Percentiles rank a stretch among this genome's conserved stretches.
These are phyloP conservation scores for Tylopilus plumbeoviolaceoides DNA, from an alignment of 768 basidiomycete genomes.

Conservation along the genomic window DNA sequence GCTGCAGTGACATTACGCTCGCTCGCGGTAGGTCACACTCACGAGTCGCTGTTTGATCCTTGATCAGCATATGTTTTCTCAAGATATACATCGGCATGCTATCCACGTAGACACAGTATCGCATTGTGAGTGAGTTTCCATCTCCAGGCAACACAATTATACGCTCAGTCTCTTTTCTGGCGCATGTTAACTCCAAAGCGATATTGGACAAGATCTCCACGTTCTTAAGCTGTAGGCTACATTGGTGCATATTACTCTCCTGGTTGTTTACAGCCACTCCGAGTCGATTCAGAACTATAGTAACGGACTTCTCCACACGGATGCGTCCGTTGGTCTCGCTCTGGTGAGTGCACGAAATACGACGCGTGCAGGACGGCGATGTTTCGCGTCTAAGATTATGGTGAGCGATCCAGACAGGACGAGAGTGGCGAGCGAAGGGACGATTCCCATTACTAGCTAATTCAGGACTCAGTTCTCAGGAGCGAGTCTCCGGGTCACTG, in stretches of 20 bases:
- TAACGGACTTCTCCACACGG: conserved; percentile 48
- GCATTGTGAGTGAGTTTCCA: too few species aligned
- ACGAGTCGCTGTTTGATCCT: too few species aligned
- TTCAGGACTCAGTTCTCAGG: too few species aligned
- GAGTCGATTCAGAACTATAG: too few species aligned
- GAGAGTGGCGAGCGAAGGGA: conserved; percentile 74
- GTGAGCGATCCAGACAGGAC: conserved; percentile 53
- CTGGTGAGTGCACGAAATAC: conserved; percentile 62
- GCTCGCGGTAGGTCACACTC: too few species aligned
- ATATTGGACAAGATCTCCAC: conserved; percentile 43
- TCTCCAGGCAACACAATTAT: conserved; percentile 28
- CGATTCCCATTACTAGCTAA: conserved; percentile 10
- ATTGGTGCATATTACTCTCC: too few species aligned
- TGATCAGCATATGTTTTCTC: too few species aligned
- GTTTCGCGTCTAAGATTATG: conserved; percentile 46
- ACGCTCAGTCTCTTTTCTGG: conserved; percentile 40
- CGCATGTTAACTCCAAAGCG: conserved; percentile 30
- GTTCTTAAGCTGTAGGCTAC: conserved; percentile 33
- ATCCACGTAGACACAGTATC: conserved; percentile 46
- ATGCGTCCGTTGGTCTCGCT: conserved; percentile 69
- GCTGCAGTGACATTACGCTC: too few species aligned
- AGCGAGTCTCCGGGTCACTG: too few species aligned
- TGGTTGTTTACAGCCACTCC: too few species aligned
- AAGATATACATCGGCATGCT: conserved; percentile 58
- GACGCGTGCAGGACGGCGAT: conserved; percentile 52